These are phyloP conservation scores for Lactarius tabidus DNA, from an alignment of 768 basidiomycete genomes.

Conservation along the genomic window DNA sequence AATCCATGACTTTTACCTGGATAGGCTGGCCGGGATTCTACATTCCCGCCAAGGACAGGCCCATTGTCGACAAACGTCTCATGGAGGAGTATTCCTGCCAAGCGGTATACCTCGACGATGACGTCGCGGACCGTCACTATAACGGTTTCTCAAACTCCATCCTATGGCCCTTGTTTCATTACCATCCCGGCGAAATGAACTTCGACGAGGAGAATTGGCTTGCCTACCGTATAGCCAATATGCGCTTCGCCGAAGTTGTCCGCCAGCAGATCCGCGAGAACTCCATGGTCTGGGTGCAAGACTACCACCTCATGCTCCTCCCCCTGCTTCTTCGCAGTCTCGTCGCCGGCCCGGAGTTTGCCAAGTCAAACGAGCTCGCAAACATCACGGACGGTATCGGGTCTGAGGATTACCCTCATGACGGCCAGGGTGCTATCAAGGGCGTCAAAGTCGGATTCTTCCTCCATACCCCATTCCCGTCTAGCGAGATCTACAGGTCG, in stretches of 20 bases:
- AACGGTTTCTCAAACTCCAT: conserved; percentile 99
- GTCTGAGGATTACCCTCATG: conserved; percentile 40
- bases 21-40: conserved; percentile 94
- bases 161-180: conserved; percentile 99
- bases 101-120: conserved; percentile 96
- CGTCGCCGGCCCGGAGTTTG: conserved; percentile 63
- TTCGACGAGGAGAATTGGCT: conserved; percentile 99
- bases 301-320: conserved; percentile 96
- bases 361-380: conserved; percentile 55
- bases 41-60: conserved; percentile 91
- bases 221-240: conserved; percentile 95
- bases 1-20: conserved; percentile 97
- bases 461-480: conserved; percentile 97
- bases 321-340: conserved; percentile 92
- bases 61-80: conserved; percentile 84
- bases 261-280: conserved; percentile 73
- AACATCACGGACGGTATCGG: conserved; percentile 72
- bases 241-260: conserved; percentile 90
- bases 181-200: conserved; percentile 99
- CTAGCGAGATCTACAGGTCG: conserved; percentile 94
- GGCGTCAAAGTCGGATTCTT: conserved; percentile 97
- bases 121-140: conserved; percentile 97
- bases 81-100: conserved; percentile 96
- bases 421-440: conserved; percentile 40
- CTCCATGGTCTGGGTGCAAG: conserved; percentile 99